Base-by-base conservation (phyloP, 2,329 filamentous ascomycete genomes). In the Clonostachys chloroleuca region DNA sequence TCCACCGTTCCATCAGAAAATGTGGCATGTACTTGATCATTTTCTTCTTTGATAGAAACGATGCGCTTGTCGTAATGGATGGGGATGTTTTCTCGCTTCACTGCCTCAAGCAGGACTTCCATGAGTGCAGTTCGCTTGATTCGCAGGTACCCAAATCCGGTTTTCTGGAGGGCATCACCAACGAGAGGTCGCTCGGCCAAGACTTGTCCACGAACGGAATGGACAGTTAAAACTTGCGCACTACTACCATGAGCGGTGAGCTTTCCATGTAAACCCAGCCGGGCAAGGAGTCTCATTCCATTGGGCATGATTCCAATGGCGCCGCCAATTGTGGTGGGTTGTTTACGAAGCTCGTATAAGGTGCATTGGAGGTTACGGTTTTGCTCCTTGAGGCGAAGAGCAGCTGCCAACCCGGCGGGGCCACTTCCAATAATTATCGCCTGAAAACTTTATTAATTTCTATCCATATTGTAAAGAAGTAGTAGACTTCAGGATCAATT, bases 41-140 rank as follows among this genome's bases (percentile, higher is more conserved):
- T 82, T 47, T 77, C 74, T 46, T 73, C 67, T 45, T 72, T 70
- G 5, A 73, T 72, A 57, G 77, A 87, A 42, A 86, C 61, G 40
- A 88, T 86, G 8, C 82, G 84, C 53, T 88, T 86, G 12, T 89
- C 75, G 56, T 86, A 89, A 54, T 87, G 84, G 48, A 75, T 73
- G 40, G 62, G 64, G 3, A 60, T 55, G 40, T 58, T 60, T 5
- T 49, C 56, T 18, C 64, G 67, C 51, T 73, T 74, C 5, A 82
- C 81, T 49, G 76, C 68, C 46, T 81, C 68, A 46, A 87, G 67
- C 52, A 74, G 67, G 49, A 88, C 64, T 61, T 87, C 81, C 24
- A 87, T 60, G 44, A 84, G 62, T 1, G 84, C 87, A 1, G 77
- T 5, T 61, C 65, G 52, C 64, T 64, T 79, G 24, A 86, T 70